A percentile compares a stretch with the other conserved stretches of the same genome.
Evolutionary conservation across 371 early-diverging fungal species (phyloP).

Genomic region (Parasitella parasitica): DNA sequence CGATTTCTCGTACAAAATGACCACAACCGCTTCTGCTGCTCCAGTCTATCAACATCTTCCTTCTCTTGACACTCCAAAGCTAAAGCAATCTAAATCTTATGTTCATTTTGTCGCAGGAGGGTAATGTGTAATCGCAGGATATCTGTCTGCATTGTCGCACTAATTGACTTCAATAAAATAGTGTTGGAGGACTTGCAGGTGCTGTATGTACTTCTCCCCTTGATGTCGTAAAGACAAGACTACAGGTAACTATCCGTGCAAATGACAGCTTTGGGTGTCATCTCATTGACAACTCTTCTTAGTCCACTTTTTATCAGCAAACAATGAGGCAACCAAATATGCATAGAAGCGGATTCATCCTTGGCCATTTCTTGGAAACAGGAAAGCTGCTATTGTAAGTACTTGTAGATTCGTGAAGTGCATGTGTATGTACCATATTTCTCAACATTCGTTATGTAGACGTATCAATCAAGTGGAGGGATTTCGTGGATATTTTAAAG

Average conservation of each 20-base stretch:
- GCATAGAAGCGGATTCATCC: conserved; percentile 18
- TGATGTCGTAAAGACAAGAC: conserved; percentile 88
- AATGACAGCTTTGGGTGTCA: neutral
- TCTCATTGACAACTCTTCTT: neutral
- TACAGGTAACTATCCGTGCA: conserved; percentile 60
- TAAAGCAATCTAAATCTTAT: conserved; percentile 34
- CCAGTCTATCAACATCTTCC: neutral
- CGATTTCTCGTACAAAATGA: neutral
- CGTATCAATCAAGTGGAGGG: conserved; percentile 82
- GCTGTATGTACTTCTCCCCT: conserved; percentile 86
- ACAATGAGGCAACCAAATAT: conserved; percentile 7
- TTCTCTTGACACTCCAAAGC: neutral
- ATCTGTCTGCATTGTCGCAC: neutral
- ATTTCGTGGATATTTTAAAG: conserved; percentile 85
- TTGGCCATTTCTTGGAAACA: conserved; percentile 54
- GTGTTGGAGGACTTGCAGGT: conserved; percentile 72
- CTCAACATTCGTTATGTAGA: conserved; percentile 28
- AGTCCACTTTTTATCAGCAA: conserved; percentile 37
- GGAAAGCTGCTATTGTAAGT: conserved; percentile 54
- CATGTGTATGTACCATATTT: neutral
- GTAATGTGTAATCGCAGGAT: conserved; percentile 29
- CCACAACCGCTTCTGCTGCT: conserved; percentile 1
- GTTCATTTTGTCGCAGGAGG: conserved; percentile 85
- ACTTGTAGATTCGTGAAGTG: neutral
- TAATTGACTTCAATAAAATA: conserved; percentile 8